These are phyloP conservation scores for Phalaenopsis hybrid DNA, from an alignment of 116 monocot species.

Conservation along the genomic window DNA sequence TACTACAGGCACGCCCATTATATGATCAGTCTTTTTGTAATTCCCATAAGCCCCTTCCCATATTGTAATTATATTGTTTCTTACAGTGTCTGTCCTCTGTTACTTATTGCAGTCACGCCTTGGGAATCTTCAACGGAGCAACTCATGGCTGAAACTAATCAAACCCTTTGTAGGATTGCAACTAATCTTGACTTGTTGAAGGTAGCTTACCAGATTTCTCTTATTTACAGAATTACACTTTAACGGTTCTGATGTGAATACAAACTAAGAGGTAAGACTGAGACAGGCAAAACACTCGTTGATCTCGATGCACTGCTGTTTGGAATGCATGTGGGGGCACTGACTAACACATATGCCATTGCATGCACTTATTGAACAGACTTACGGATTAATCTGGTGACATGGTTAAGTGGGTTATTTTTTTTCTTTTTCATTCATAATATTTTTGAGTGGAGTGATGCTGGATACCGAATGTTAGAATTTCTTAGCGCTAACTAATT, in stretches of 20 bases:
- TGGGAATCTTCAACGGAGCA: conserved; percentile 34
- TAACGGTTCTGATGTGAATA: background rate
- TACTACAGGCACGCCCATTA: background rate
- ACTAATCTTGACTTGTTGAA: conserved; percentile 44
- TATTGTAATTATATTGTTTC: background rate
- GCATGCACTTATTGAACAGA: background rate
- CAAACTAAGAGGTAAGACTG: background rate
- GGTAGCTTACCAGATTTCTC: conserved; percentile 27
- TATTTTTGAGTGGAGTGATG: too few relatives aligned
- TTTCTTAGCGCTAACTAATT: too few relatives aligned
- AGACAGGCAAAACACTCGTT: background rate
- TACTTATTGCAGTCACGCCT: conserved; percentile 19
- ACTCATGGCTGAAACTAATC: conserved; percentile 58
- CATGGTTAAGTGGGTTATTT: background rate
- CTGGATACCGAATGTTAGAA: too few relatives aligned
- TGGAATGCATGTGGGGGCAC: background rate
- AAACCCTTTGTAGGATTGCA: conserved; percentile 38
- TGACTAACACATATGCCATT: background rate
- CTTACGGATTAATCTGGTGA: background rate
- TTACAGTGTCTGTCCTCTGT: background rate
- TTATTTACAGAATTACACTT: background rate
- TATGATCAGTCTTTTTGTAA: background rate
- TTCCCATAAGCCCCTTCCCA: background rate
- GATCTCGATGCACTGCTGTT: background rate
- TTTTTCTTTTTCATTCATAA: background rate